These are phyloP conservation scores for Mycena floridula DNA, from an alignment of 768 basidiomycete genomes.

Conservation along the genomic window DNA sequence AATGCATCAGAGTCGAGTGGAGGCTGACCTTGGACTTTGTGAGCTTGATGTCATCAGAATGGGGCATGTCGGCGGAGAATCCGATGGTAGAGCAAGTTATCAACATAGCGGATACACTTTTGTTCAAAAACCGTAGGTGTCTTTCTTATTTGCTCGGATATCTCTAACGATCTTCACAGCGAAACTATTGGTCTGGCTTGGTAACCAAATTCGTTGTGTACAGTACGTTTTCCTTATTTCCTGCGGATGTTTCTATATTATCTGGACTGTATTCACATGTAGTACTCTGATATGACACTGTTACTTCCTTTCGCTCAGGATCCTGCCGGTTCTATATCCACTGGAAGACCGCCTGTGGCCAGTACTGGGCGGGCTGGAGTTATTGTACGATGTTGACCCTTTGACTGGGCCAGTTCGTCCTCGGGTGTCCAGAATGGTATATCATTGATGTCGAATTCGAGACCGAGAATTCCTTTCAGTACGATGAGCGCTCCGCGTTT, in stretches of 20 bases:
- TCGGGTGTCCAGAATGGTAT: slow-evolving; percentile 20
- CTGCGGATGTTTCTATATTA: too few relatives aligned
- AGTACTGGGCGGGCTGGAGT: not conserved
- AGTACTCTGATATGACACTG: too few relatives aligned
- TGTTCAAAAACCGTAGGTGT: not conserved
- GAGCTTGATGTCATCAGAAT: slow-evolving; percentile 4
- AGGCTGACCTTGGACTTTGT: slow-evolving; percentile 4
- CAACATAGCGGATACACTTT: not conserved
- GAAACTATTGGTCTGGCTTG: not conserved
- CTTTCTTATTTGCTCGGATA: not conserved
- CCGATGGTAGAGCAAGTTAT: not conserved
- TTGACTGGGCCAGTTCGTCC: not conserved
- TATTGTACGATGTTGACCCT: slow-evolving; percentile 14
- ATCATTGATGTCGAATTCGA: slow-evolving; percentile 29
- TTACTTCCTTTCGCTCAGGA: too few relatives aligned
- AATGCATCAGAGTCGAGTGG: slow-evolving; percentile 1
- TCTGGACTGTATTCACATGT: too few relatives aligned
- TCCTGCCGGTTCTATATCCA: not conserved
- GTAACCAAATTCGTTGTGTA: not conserved
- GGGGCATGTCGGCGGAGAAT: slow-evolving; percentile 1
- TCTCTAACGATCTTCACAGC: not conserved
- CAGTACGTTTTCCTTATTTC: too few relatives aligned
- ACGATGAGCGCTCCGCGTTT: slow-evolving; percentile 72
- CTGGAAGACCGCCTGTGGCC: not conserved
- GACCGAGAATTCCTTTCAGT: slow-evolving; percentile 51